These are phyloP conservation scores for Bacidia rubella DNA, from an alignment of 495 filamentous ascomycete genomes.

Conservation along the genomic window DNA sequence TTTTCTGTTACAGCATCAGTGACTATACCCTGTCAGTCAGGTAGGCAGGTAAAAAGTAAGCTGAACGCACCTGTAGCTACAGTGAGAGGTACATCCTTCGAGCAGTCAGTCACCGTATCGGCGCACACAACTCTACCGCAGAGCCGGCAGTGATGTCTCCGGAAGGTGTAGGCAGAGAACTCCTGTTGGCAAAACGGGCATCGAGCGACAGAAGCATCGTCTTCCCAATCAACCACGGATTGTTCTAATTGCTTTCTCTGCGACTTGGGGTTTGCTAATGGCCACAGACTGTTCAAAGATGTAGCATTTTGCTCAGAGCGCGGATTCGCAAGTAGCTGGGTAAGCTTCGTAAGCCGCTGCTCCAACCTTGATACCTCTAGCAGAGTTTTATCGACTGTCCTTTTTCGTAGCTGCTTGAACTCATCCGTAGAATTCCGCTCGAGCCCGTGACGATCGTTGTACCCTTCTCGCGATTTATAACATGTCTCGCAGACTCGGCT, in stretches of 20 bases:
- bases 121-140: constrained; percentile 89
- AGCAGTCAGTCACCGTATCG: constrained; percentile 71
- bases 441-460: constrained; percentile 71
- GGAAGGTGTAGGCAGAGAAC: constrained; percentile 76
- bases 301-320: constrained; percentile 44
- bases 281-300: constrained; percentile 39
- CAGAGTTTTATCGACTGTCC: constrained; percentile 66
- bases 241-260: constrained; percentile 76
- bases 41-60: background rate
- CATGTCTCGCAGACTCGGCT: constrained; percentile 94
- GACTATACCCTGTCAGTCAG: constrained; percentile 10
- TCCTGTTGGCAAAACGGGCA: constrained; percentile 95
- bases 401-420: constrained; percentile 56
- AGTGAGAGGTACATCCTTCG: constrained; percentile 65
- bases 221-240: constrained; percentile 86
- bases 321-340: constrained; percentile 61
- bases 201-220: constrained; percentile 62
- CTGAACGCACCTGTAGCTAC: constrained; percentile 53
- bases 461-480: constrained; percentile 90
- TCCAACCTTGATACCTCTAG: constrained; percentile 82
- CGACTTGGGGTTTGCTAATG: constrained; percentile 42
- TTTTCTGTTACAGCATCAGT: constrained; percentile 9
- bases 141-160: constrained; percentile 86
- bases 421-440: constrained; percentile 52
- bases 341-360: constrained; percentile 81